phyloP scores from a whole-genome alignment of 805 yeast genomes.

The Hanseniaspora mollemarum region DNA sequence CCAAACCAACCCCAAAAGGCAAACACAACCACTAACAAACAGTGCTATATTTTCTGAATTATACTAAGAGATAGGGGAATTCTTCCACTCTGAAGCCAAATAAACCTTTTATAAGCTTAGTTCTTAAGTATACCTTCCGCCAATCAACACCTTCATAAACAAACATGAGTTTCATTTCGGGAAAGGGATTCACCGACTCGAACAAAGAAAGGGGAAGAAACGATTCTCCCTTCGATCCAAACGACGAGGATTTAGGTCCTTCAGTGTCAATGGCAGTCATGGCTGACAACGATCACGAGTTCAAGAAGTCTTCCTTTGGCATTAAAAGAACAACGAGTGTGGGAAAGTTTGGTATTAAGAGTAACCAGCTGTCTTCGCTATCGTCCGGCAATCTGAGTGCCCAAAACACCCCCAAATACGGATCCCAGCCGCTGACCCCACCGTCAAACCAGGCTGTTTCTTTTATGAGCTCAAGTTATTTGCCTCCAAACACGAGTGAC shows the following conservation, averaged over 20 bases:
- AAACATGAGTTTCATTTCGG: conserved; percentile 4
- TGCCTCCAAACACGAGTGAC: not conserved
- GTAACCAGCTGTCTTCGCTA: conserved; percentile 23
- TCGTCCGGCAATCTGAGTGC: not conserved
- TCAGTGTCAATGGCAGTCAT: conserved; percentile 45
- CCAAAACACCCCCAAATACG: not conserved
- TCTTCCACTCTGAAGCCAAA: too few relatives aligned
- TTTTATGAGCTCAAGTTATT: too few relatives aligned
- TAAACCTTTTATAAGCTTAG: too few relatives aligned
- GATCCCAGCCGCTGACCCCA: conserved; percentile 7
- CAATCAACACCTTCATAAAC: too few relatives aligned
- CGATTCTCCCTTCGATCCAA: conserved; percentile 7
- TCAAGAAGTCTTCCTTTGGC: conserved; percentile 57
- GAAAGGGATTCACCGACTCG: too few relatives aligned
- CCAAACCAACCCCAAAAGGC: too few relatives aligned
- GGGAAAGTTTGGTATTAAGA: conserved; percentile 60
- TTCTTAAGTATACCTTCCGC: too few relatives aligned
- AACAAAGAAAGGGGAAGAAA: conserved; percentile 3
- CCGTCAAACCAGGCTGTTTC: conserved; percentile 1
- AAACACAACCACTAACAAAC: too few relatives aligned
- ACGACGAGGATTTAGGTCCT: conserved; percentile 31
- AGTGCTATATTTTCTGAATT: too few relatives aligned
- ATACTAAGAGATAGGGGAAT: too few relatives aligned
- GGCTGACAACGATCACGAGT: conserved; percentile 60
- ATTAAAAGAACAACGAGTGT: conserved; percentile 72